Percentiles rank a stretch among this genome's conserved stretches.
These are phyloP conservation scores for Ochromonadaceae sp. DNA, from an alignment of 352 stramenopile genomes.

Conservation along the genomic window DNA sequence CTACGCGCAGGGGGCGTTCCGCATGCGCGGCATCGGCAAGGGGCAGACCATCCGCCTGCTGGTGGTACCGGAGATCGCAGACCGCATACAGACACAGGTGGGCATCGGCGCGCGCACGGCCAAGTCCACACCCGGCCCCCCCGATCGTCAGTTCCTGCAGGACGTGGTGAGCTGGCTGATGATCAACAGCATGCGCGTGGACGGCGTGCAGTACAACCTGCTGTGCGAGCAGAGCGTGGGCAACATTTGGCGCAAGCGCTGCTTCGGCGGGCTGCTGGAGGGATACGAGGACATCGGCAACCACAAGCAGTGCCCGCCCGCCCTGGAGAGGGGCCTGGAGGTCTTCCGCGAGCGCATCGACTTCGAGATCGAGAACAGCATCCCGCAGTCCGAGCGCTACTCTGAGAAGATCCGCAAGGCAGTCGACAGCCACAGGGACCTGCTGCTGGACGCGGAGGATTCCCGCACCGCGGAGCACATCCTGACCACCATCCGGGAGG, in stretches of 20 bases:
- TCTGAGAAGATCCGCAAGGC: conserved; percentile 52
- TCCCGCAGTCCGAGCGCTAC: conserved; percentile 47
- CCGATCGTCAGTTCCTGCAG: conserved; percentile 41
- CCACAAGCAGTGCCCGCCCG: conserved; percentile 39
- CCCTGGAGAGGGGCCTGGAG: conserved; percentile 49
- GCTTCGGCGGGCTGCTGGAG: conserved; percentile 64
- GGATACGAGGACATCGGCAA: conserved; percentile 45
- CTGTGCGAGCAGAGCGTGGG: conserved; percentile 82
- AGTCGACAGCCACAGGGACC: conserved; percentile 44
- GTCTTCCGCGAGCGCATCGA: conserved; percentile 68
- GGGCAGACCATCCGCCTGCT: conserved; percentile 74
- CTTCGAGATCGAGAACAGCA: conserved; percentile 64
- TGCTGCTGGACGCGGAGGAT: conserved; percentile 55
- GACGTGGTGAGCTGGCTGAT: conserved; percentile 93
- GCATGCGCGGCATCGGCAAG: conserved; percentile 73
- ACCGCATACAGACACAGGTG: conserved; percentile 30
- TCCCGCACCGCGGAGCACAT: conserved; percentile 17
- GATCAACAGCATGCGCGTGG: conserved; percentile 98
- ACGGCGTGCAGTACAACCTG: conserved; percentile 97
- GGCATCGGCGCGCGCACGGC: not conserved
- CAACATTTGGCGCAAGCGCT: conserved; percentile 91
- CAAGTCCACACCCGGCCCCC: not conserved
- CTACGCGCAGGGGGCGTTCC: conserved; percentile 67
- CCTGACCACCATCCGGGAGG: conserved; percentile 33
- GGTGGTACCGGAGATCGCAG: conserved; percentile 72